Percentiles rank a stretch among this genome's conserved stretches.
phyloP scores from a whole-genome alignment of 2,329 filamentous ascomycete species.

The Acrodontium crateriforme region DNA sequence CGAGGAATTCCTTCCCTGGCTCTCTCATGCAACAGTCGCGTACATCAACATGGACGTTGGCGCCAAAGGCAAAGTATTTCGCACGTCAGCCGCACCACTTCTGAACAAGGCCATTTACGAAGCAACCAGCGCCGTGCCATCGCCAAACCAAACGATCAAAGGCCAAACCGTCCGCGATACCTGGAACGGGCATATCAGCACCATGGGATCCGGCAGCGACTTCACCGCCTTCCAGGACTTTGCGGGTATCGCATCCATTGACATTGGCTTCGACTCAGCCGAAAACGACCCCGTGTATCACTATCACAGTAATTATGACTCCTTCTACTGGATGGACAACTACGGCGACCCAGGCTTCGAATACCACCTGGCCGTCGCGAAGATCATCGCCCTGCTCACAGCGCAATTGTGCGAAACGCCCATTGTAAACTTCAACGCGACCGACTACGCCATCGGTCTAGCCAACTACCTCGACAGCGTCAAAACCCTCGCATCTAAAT shows the following conservation, averaged over 20 bases:
- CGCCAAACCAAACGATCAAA: slow-evolving; percentile 56
- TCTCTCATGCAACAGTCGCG: slow-evolving; percentile 57
- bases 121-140: slow-evolving; percentile 46
- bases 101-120: slow-evolving; percentile 60
- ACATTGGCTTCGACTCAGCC: slow-evolving; percentile 30
- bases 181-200: slow-evolving; percentile 42
- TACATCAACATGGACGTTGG: slow-evolving; percentile 81
- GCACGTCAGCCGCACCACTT: slow-evolving; percentile 55
- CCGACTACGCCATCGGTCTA: slow-evolving; percentile 31
- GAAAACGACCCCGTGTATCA: slow-evolving; percentile 45
- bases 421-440: slow-evolving; percentile 33
- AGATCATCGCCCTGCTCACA: slow-evolving; percentile 32
- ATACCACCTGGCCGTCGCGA: slow-evolving; percentile 40
- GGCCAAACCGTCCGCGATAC: slow-evolving; percentile 55
- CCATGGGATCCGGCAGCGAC: slow-evolving; percentile 40
- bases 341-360: slow-evolving; percentile 54
- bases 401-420: slow-evolving; percentile 34
- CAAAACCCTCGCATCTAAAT: slow-evolving; percentile 20
- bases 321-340: slow-evolving; percentile 68
- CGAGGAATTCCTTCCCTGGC: slow-evolving; percentile 75
- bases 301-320: slow-evolving; percentile 78
- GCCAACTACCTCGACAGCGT: slow-evolving; percentile 29
- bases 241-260: slow-evolving; percentile 35
- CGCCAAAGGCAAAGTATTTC: slow-evolving; percentile 50
- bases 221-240: slow-evolving; percentile 42